Conservation (phyloP, 257 asterid genomes). For the Galeopsis tetrahit region DNA sequence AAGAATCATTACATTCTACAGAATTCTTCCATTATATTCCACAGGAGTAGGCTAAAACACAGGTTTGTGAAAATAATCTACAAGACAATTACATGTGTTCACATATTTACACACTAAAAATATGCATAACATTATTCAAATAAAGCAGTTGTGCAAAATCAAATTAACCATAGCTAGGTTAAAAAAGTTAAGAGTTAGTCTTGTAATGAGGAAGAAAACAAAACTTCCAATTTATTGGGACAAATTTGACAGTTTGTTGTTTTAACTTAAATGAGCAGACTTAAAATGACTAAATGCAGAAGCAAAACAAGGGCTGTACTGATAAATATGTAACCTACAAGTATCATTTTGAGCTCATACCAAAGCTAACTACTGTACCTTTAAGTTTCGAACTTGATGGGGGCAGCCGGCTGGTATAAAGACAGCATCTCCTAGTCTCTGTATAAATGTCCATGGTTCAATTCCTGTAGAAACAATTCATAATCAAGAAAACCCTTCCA, state of each 20-base stretch:
- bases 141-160: neutral
- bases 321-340: neutral
- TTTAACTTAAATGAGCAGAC: neutral
- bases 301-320: neutral
- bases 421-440: too few relatives aligned
- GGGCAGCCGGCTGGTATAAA: too few relatives aligned
- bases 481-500: neutral
- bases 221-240: neutral
- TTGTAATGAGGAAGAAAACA: neutral
- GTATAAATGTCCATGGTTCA: slow-evolving; percentile 50
- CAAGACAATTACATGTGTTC: neutral
- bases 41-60: neutral
- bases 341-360: slow-evolving; percentile 5
- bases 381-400: slow-evolving; percentile 52
- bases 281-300: neutral
- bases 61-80: neutral
- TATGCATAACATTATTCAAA: neutral
- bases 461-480: slow-evolving; percentile 38
- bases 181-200: slow-evolving; percentile 1
- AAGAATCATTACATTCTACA: neutral
- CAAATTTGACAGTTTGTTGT: neutral
- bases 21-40: neutral
- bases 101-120: neutral
- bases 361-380: slow-evolving; percentile 36
- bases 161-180: neutral